phyloP scores from a whole-genome alignment of 805 yeast genomes.

The Yamadazyma sp. region DNA sequence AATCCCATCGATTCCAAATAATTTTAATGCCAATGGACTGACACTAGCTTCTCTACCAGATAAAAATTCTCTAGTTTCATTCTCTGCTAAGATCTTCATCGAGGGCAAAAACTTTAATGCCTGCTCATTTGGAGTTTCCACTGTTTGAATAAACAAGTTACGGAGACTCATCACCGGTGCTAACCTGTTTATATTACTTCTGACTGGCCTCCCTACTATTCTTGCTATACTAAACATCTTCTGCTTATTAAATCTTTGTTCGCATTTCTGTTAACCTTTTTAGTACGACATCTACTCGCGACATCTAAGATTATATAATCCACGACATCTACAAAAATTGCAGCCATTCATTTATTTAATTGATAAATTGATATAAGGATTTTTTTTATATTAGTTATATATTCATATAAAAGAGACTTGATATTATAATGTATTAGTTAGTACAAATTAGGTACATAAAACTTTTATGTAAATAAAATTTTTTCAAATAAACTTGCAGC shows the following conservation, averaged over 20 bases:
- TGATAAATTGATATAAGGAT: no score
- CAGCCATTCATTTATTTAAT: no score
- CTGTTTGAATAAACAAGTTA: constrained; percentile 69
- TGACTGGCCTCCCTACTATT: neutral
- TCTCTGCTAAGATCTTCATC: constrained; percentile 56
- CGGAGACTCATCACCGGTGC: constrained; percentile 5
- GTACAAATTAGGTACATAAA: no score
- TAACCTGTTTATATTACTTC: no score
- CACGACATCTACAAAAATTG: no score
- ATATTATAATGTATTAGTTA: no score
- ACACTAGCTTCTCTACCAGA: constrained; percentile 71
- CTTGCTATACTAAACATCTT: neutral
- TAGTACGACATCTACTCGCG: no score
- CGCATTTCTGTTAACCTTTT: no score
- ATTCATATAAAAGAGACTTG: no score
- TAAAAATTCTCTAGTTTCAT: constrained; percentile 68
- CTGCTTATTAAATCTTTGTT: no score
- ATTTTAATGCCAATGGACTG: constrained; percentile 74
- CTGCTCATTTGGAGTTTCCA: constrained; percentile 81
- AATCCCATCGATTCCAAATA: constrained; percentile 75
- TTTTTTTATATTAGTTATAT: no score
- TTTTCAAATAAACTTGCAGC: constrained; percentile 51
- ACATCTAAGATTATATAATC: no score
- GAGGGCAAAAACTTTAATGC: constrained; percentile 85
- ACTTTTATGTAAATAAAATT: constrained; percentile 36